phyloP scores from a whole-genome alignment of 2,329 filamentous ascomycete genomes.

The Aspergillus awamori region DNA sequence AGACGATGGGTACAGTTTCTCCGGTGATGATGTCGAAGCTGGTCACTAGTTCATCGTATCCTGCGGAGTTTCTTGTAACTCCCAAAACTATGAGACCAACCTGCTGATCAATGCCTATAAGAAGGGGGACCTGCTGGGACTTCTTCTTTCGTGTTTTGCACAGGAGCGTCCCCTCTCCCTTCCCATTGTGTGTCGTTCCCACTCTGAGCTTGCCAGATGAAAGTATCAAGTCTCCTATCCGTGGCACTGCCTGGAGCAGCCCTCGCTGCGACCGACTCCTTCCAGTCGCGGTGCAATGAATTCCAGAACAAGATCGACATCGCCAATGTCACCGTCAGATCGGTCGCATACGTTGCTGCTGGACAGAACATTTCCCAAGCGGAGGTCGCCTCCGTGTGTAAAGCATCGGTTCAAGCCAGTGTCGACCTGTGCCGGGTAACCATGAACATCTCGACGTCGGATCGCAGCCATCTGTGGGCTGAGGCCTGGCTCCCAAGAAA shows the following conservation, averaged over 20 bases:
- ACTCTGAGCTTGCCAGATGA: background rate
- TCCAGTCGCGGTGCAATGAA: background rate
- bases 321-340: background rate
- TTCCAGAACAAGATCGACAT: background rate
- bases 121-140: background rate
- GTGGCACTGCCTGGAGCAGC: background rate
- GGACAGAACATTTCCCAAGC: constrained; percentile 2
- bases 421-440: constrained; percentile 44
- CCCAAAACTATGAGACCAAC: background rate
- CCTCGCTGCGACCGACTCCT: background rate
- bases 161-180: background rate
- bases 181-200: background rate
- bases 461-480: constrained; percentile 49
- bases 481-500: constrained; percentile 53
- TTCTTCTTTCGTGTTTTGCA: background rate
- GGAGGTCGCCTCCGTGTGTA: background rate
- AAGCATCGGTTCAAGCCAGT: background rate
- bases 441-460: constrained; percentile 47
- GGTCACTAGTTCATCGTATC: background rate
- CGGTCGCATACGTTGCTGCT: background rate
- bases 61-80: background rate
- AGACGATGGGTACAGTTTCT: background rate
- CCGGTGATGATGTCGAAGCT: background rate
- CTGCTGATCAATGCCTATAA: background rate
- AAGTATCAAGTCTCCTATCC: background rate